Conservation (phyloP, 148 eudicot species). For the Cornus suecica region DNA sequence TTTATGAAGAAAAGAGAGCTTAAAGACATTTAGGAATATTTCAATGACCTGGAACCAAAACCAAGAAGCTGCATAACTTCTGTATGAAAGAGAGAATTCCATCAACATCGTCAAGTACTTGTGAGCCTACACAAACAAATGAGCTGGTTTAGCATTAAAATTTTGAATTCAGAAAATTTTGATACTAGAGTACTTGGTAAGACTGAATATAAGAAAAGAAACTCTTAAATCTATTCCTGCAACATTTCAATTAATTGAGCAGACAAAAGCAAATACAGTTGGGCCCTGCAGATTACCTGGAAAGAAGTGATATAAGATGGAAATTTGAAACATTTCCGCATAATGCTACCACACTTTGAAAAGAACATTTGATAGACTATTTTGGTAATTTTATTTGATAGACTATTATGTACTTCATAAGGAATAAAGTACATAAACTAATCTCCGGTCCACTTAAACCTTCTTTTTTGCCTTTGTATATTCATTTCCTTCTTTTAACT, state of each 20-base stretch:
- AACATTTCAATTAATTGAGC: not conserved
- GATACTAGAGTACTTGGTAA: not conserved
- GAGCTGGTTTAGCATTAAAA: constrained; percentile 19
- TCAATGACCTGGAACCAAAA: constrained; percentile 62
- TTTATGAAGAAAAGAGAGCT: not conserved
- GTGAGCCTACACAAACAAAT: constrained; percentile 32
- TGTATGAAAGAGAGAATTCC: constrained; percentile 31
- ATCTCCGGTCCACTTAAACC: not conserved
- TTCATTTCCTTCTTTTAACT: not conserved
- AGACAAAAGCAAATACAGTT: not conserved
- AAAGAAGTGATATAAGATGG: not conserved
- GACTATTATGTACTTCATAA: too few relatives aligned
- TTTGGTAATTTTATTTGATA: not conserved
- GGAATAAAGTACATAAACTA: not conserved
- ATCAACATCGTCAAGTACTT: constrained; percentile 29
- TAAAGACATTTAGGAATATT: not conserved
- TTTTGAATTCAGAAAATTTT: constrained; percentile 3
- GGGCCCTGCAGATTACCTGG: not conserved
- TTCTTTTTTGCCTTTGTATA: not conserved
- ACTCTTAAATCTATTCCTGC: not conserved
- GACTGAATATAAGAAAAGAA: not conserved
- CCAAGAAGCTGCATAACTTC: constrained; percentile 57
- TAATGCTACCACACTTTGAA: too few relatives aligned
- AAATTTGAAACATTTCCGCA: not conserved
- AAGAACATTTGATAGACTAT: not conserved